These are phyloP conservation scores for Mycena alexandri DNA, from an alignment of 768 basidiomycete species.

Conservation along the genomic window DNA sequence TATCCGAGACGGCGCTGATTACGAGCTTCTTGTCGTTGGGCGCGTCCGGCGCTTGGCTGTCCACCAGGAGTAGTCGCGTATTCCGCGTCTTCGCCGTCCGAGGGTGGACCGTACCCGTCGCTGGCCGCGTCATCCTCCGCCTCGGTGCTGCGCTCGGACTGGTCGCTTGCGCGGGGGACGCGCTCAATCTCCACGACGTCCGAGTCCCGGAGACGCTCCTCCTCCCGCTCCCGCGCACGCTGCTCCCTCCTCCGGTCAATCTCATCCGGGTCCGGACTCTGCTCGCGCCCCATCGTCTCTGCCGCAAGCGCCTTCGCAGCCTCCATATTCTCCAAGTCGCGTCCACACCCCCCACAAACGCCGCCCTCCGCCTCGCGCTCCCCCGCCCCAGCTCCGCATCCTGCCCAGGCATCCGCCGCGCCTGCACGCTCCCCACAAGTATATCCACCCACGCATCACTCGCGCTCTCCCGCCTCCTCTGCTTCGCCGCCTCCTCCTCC, in stretches of 20 bases:
- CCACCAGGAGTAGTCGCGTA: conserved; percentile 21
- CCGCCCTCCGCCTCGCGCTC: conserved; percentile 48
- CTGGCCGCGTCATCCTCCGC: conserved; percentile 37
- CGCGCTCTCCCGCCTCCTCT: conserved; percentile 60
- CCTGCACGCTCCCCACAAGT: conserved; percentile 69
- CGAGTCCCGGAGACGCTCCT: conserved; percentile 55
- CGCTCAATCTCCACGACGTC: conserved; percentile 66
- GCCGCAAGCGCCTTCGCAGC: conserved; percentile 78
- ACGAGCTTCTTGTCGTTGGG: conserved; percentile 48
- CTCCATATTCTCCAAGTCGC: conserved; percentile 83
- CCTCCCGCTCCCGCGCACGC: conserved; percentile 44
- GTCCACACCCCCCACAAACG: conserved; percentile 54
- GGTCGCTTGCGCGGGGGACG: conserved; percentile 54
- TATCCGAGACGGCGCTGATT: conserved; percentile 70
- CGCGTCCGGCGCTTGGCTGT: conserved; percentile 23
- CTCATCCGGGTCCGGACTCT: conserved; percentile 42
- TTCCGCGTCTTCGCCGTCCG: conserved; percentile 36
- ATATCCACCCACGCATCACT: conserved; percentile 94
- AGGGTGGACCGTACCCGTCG: conserved; percentile 14
- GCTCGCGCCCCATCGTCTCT: conserved; percentile 41
- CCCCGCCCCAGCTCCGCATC: conserved; percentile 55
- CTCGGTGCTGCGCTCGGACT: conserved; percentile 17
- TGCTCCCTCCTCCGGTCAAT: conserved; percentile 51
- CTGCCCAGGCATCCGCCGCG: conserved; percentile 66
- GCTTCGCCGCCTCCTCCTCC: conserved; percentile 58